Evolutionary conservation across 345 rosid species (phyloP).

Genomic region (Hirschfeldia incana): DNA sequence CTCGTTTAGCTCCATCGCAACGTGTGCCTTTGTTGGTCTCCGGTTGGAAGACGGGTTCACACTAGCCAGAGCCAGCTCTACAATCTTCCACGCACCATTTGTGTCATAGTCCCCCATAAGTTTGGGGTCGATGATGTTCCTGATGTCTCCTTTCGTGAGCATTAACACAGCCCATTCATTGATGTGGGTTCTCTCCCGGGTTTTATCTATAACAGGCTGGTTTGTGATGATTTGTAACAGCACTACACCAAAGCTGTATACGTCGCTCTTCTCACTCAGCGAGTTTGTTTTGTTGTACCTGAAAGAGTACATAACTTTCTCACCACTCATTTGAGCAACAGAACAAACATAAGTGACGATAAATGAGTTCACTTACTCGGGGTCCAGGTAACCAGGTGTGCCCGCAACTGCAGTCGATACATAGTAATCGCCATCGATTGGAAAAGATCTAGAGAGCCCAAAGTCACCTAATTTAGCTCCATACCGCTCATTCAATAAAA

Average conservation of each 20-base stretch:
- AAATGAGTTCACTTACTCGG: too few species aligned
- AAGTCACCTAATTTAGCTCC: conserved; percentile 63
- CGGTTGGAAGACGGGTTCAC: background rate
- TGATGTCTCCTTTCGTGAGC: conserved; percentile 50
- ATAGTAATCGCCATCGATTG: conserved; percentile 36
- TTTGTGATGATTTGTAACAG: conserved; percentile 55
- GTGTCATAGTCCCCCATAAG: conserved; percentile 39
- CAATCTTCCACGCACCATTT: conserved; percentile 47
- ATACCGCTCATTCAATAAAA: conserved; percentile 46
- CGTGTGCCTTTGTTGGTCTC: too few species aligned
- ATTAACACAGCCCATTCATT: conserved; percentile 43
- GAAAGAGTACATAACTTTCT: too few species aligned
- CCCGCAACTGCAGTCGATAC: conserved; percentile 33
- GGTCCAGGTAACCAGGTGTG: too few species aligned
- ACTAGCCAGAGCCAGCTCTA: conserved; percentile 50
- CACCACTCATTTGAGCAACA: too few species aligned
- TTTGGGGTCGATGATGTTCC: too few species aligned
- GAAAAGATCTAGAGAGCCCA: conserved; percentile 54
- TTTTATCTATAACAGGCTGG: conserved; percentile 38
- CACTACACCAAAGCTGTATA: conserved; percentile 57
- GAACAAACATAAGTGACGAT: too few species aligned
- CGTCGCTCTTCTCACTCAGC: conserved; percentile 54
- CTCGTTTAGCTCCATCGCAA: too few species aligned
- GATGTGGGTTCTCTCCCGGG: conserved; percentile 36
- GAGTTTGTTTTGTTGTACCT: conserved; percentile 36